Evolutionary conservation across 306 rosid species (phyloP).

Genomic region (Prunus padus): DNA sequence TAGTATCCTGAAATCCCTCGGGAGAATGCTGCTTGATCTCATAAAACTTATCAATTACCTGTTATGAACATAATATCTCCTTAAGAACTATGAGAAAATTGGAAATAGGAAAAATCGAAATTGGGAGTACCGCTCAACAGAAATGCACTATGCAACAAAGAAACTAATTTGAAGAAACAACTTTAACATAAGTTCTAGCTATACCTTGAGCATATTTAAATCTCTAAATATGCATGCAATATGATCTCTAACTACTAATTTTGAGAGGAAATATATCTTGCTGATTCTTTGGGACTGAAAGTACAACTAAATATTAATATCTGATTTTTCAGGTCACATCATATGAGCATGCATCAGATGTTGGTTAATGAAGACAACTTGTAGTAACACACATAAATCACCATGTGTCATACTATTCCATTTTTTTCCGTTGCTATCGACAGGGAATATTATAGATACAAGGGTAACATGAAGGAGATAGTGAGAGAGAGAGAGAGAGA

Average conservation of each 20-base stretch:
- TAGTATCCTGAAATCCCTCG: slow-evolving; percentile 42
- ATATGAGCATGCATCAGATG: background rate
- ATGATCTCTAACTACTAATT: background rate
- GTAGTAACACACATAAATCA: background rate
- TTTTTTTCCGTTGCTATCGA: too few species aligned
- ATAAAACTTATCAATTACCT: slow-evolving; percentile 76
- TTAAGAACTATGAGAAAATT: slow-evolving; percentile 16
- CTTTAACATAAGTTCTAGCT: background rate
- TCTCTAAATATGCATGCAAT: background rate
- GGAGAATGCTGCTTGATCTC: slow-evolving; percentile 64
- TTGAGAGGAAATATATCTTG: background rate
- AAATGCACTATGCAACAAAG: background rate
- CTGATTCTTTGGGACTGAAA: background rate
- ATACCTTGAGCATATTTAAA: background rate
- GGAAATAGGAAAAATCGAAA: background rate
- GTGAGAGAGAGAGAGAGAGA: slow-evolving; percentile 4
- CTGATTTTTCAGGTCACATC: background rate
- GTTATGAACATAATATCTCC: slow-evolving; percentile 32
- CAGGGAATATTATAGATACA: background rate
- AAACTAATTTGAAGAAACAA: background rate
- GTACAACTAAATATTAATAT: background rate
- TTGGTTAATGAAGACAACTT: background rate
- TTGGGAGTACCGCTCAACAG: background rate
- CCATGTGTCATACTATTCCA: background rate
- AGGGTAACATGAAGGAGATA: background rate